These are phyloP conservation scores for Scedosporium minutisporum DNA, from an alignment of 2,329 filamentous ascomycete genomes.

Conservation along the genomic window DNA sequence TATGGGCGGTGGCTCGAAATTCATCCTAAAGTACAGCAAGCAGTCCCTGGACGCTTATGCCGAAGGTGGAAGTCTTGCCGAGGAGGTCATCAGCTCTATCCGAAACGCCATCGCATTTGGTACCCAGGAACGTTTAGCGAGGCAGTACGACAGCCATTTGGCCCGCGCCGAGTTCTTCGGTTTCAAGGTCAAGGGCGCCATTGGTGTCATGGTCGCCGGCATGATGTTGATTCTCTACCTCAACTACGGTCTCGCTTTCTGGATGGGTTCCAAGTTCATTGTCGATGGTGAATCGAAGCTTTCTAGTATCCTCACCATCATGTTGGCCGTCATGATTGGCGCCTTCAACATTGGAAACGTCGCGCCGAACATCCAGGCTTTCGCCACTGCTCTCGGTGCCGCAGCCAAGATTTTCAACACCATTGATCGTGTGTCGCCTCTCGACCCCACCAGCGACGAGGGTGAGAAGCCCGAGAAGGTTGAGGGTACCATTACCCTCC, in stretches of 20 bases:
- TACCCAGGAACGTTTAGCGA: slow-evolving; percentile 83
- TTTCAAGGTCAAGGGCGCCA: slow-evolving; percentile 60
- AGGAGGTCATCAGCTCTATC: slow-evolving; percentile 90
- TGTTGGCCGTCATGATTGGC: slow-evolving; percentile 87
- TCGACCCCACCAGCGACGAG: slow-evolving; percentile 63
- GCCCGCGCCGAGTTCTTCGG: slow-evolving; percentile 65
- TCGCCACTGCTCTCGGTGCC: slow-evolving; percentile 72
- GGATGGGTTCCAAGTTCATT: slow-evolving; percentile 73
- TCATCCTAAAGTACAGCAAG: slow-evolving; percentile 76
- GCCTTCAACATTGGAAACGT: slow-evolving; percentile 86
- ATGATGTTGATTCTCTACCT: slow-evolving; percentile 81
- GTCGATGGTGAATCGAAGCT: slow-evolving; percentile 56
- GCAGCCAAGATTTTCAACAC: slow-evolving; percentile 88
- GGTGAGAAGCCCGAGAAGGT: slow-evolving; percentile 67
- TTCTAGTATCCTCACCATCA: slow-evolving; percentile 67
- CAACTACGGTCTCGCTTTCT: slow-evolving; percentile 82
- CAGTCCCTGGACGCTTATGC: slow-evolving; percentile 70
- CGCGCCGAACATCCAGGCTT: slow-evolving; percentile 76
- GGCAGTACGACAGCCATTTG: slow-evolving; percentile 73
- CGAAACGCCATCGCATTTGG: slow-evolving; percentile 88
- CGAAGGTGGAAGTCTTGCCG: slow-evolving; percentile 75
- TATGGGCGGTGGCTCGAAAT: slow-evolving; percentile 64
- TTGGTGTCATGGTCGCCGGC: slow-evolving; percentile 70
- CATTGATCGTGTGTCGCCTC: slow-evolving; percentile 77
- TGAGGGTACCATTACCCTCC: slow-evolving; percentile 69